Percentiles rank a stretch among this genome's conserved stretches.
These are phyloP conservation scores for Trichomonascaceae sp. DNA, from an alignment of 1,139 yeast species.

Conservation along the genomic window DNA sequence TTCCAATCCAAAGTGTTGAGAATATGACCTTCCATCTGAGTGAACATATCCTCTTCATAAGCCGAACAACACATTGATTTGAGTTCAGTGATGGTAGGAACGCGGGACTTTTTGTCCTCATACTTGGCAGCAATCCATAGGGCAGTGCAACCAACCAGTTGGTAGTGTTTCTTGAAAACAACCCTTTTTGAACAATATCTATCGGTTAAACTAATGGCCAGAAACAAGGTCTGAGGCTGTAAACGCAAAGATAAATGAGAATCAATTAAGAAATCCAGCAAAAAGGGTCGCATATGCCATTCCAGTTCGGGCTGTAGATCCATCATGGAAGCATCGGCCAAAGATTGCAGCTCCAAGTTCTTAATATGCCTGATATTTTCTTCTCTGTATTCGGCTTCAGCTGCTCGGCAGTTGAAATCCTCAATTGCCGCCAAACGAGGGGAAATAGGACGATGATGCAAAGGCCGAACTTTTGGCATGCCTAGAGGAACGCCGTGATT, in stretches of 20 bases:
- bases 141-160: constrained; percentile 88
- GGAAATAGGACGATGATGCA: constrained; percentile 8
- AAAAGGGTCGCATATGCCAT: constrained; percentile 90
- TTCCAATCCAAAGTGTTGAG: constrained; percentile 82
- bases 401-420: constrained; percentile 17
- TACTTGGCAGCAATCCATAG: constrained; percentile 94
- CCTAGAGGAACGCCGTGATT: constrained; percentile 1
- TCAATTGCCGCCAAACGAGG: constrained; percentile 15
- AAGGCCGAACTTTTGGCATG: constrained; percentile 6
- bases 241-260: constrained; percentile 72
- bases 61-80: constrained; percentile 77
- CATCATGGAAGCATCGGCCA: constrained; percentile 52
- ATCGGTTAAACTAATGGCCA: constrained; percentile 78
- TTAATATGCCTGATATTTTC: constrained; percentile 32
- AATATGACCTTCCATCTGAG: constrained; percentile 94
- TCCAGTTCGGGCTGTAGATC: constrained; percentile 90
- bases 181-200: constrained; percentile 89
- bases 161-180: constrained; percentile 88
- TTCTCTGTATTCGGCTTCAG: constrained; percentile 32
- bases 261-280: constrained; percentile 77
- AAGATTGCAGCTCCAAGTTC: constrained; percentile 28
- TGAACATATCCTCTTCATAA: constrained; percentile 89
- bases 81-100: constrained; percentile 75
- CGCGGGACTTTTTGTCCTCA: constrained; percentile 83
- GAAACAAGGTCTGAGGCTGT: constrained; percentile 76